These are phyloP conservation scores for Pogostemon cablin DNA, from an alignment of 257 asterid genomes.

Conservation along the genomic window DNA sequence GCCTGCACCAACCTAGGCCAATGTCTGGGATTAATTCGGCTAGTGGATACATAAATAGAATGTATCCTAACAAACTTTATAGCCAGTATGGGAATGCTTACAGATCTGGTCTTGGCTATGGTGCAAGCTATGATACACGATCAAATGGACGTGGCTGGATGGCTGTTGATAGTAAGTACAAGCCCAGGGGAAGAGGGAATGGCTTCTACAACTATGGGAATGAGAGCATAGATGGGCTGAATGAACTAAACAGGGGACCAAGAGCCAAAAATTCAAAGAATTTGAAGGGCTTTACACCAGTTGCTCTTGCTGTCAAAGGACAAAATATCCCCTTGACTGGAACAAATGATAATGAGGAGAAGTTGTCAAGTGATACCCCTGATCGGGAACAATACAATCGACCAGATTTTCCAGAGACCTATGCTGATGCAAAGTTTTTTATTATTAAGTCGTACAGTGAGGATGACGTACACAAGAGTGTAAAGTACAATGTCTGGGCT, in stretches of 20 bases:
- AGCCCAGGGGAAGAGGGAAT: constrained; percentile 65
- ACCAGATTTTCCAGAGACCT: constrained; percentile 52
- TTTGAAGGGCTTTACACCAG: constrained; percentile 52
- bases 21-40: constrained; percentile 47
- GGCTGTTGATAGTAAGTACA: constrained; percentile 55
- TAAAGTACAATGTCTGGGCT: constrained; percentile 79
- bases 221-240: constrained; percentile 61
- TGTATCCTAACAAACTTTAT: constrained; percentile 58
- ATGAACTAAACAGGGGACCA: constrained; percentile 77
- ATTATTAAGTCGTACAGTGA: constrained; percentile 74
- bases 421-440: constrained; percentile 61
- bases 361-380: constrained; percentile 36
- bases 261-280: constrained; percentile 55
- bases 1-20: constrained; percentile 50
- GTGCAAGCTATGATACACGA: constrained; percentile 54
- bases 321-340: constrained; percentile 49
- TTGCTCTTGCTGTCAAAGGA: constrained; percentile 59
- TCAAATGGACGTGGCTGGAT: constrained; percentile 57
- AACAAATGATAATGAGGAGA: constrained; percentile 40
- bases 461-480: constrained; percentile 70
- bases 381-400: constrained; percentile 62
- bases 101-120: constrained; percentile 58
- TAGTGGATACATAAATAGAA: constrained; percentile 53
- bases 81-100: constrained; percentile 61
- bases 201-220: constrained; percentile 46